Base-by-base conservation (phyloP, 176 grass and related monocot species). In the Tillandsia leiboldiana region DNA sequence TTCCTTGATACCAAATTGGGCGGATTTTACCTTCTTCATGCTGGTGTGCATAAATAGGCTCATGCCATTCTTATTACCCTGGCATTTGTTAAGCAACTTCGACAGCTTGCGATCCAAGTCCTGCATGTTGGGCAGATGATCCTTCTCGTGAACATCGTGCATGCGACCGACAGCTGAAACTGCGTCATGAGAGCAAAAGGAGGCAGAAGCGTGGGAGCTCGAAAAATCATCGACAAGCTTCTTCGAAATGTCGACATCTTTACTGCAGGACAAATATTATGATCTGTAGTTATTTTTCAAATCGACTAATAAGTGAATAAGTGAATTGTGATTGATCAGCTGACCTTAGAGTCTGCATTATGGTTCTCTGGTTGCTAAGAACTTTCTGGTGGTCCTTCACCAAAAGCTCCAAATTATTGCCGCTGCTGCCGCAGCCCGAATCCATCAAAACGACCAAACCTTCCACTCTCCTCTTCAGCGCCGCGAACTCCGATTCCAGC, bases 151-250 rank as follows among this genome's bases (percentile, higher is more conserved):
- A 27, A 90, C 87, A 78, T 93, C 87, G 63, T 99, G 84, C 28
- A 99, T 99, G 47, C 94, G 94, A 14, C 94, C 94, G 64, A 99
- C 89, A 0, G 86, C 94, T 72, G 94, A 99, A 71, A 99, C 89
- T 27, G 94, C 94, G 74, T 99, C 94, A 73, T 99, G 89, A 79
- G 89, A 86, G 23, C 89, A 86, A 63, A 97, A 69, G 50, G 89
- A 90, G 71, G 80, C 76, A 50, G 94, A 90, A 57, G 86, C 79
- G 42, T 85, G 77, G 70, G 72, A 64, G 66, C 58, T 86, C 67
- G 79, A 90, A 71, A 80, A 90, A 65, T 94, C 95, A 87, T 99
- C 95, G 67, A 94, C 87, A 77, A 89, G 90, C 82, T 99, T 99
- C 70, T 90, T 99, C 33, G 95, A 83, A 63, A 78, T 94, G 74